Base-by-base conservation (phyloP, 1,139 yeast genomes). In the Pichia terricola region DNA sequence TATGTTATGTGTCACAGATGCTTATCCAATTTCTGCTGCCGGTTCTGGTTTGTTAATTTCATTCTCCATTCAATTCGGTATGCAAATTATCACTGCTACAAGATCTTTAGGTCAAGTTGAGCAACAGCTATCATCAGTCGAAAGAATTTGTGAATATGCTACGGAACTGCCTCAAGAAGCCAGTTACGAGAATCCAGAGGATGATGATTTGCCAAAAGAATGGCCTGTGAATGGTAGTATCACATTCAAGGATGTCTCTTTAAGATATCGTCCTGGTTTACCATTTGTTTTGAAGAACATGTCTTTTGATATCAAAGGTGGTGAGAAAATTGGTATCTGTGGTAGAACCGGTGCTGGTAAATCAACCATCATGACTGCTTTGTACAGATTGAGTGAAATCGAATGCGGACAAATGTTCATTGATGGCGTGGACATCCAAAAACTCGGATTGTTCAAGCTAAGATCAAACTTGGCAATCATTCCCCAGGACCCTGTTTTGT, bases 241-340 rank as follows among this genome's bases (percentile, higher is more conserved):
- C 42, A 63, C 60, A 28, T 83, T 87, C 59, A 63, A 72, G 2
- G 57, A 81, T 53, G 87, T 75, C 8, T 64, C 73, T 16, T 66
- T 88, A 70, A 70, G 81, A 10, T 88, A 88, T 62, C 75, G 95
- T 57, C 81, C 80, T 0, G 72, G n/a, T n/a, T n/a, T n/a, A n/a
- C 79, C 79, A 1, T 59, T 63, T 35, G 77, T 72, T 26, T 63
- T 74, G 54, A 70, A 68, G 45, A 56, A 66, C 48, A 54, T 73
- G 45, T 59, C 45, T 38, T 51, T 66, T 28, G 55, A 54, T 26
- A 55, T 67, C 33, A 54, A 56, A 36, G 63, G 67, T 10, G 55
- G 59, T 27, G 69, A 67, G 50, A 67, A 66, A 50, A 63, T 67
- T 41, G 72, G 72, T 39, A 66, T 68, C 37, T 68, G 72, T 58